A percentile compares a stretch with the other conserved stretches of the same genome.
phyloP scores from a whole-genome alignment of 179 eudicot genomes.

The Corrigiola litoralis region DNA sequence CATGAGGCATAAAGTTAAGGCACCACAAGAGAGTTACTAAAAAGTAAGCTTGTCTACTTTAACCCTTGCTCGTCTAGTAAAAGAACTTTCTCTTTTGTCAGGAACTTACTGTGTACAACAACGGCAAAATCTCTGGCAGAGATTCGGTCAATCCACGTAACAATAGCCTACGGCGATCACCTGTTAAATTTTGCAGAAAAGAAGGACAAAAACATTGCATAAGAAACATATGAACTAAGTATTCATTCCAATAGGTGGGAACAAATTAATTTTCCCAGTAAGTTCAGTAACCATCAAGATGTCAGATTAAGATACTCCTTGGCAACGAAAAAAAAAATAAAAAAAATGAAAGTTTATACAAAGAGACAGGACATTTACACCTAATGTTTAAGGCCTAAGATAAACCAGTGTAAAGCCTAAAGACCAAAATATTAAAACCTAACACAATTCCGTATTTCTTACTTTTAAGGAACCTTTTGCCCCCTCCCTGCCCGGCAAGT shows the following conservation, averaged over 20 bases:
- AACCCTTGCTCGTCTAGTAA: background rate
- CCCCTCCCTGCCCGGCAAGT: background rate
- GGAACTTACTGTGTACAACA: conserved; percentile 75
- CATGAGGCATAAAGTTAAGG: conserved; percentile 14
- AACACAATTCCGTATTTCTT: background rate
- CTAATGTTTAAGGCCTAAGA: background rate
- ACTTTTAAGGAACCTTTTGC: background rate
- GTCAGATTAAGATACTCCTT: background rate
- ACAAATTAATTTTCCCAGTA: background rate
- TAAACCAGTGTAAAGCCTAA: no score
- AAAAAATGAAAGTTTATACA: no score
- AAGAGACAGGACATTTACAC: background rate
- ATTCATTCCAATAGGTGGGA: background rate
- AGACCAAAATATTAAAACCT: no score
- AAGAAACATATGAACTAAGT: no score
- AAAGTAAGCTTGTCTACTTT: background rate
- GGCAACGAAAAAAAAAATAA: no score
- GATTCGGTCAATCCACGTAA: conserved; percentile 89
- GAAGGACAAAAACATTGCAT: background rate
- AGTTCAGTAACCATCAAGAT: background rate
- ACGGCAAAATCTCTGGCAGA: conserved; percentile 79
- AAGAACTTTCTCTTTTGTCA: background rate
- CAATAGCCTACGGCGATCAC: conserved; percentile 85
- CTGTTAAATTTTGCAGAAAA: conserved; percentile 33
- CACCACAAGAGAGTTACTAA: background rate